Conservation (phyloP, 2,329 filamentous ascomycete species). For the Aspergillus fumigatus region DNA sequence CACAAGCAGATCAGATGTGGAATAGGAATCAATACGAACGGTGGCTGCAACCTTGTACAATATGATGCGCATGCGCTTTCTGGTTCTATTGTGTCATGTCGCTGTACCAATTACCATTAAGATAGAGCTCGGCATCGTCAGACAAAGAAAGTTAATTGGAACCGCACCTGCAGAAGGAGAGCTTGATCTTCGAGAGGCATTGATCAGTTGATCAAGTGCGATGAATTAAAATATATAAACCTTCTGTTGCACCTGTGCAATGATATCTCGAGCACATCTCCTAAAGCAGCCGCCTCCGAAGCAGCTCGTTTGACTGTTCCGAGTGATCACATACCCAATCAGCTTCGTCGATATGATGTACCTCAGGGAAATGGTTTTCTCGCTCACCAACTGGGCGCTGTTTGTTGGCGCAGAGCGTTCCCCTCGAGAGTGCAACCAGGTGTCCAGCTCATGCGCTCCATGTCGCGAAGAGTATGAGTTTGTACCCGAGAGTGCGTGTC, state of each 20-base stretch:
- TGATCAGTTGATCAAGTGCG: neutral
- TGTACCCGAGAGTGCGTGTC: neutral
- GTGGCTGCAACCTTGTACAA: neutral
- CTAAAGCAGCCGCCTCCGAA: neutral
- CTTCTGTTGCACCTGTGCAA: neutral
- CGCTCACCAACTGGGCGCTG: neutral
- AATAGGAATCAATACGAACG: neutral
- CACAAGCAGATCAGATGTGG: neutral
- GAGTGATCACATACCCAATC: neutral
- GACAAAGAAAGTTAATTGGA: neutral
- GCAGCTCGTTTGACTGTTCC: neutral
- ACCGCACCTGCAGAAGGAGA: neutral
- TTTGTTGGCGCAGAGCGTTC: neutral
- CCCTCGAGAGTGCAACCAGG: neutral
- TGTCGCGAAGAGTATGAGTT: neutral
- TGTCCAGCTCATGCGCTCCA: neutral
- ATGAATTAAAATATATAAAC: neutral
- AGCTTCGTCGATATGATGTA: neutral
- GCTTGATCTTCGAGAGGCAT: neutral
- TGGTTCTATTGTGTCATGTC: neutral
- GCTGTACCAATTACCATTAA: neutral
- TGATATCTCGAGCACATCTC: neutral
- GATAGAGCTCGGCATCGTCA: neutral
- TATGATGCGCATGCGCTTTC: neutral
- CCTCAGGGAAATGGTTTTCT: neutral